These are phyloP conservation scores for Chenopodium suecicum DNA, from an alignment of 148 eudicot genomes.

Conservation along the genomic window DNA sequence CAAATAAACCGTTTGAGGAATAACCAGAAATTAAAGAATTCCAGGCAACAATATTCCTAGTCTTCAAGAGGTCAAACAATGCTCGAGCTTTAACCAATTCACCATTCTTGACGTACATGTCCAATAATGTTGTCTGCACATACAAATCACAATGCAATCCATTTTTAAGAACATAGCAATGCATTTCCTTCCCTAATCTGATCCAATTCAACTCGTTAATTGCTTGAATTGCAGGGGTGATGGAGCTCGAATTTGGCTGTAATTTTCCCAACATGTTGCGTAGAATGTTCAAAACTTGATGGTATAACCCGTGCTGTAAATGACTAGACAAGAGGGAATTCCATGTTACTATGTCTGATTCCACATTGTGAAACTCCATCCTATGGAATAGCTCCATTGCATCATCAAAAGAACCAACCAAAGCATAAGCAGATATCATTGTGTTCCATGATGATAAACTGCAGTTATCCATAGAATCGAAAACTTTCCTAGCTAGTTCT, in stretches of 20 bases:
- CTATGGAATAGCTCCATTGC: slow-evolving; percentile 41
- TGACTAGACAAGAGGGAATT: slow-evolving; percentile 61
- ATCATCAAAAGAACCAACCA: slow-evolving; percentile 45
- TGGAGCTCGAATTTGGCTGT: slow-evolving; percentile 51
- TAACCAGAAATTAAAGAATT: slow-evolving; percentile 57
- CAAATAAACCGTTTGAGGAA: slow-evolving; percentile 48
- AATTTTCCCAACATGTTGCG: slow-evolving; percentile 39
- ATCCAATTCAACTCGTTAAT: slow-evolving; percentile 41
- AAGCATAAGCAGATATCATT: slow-evolving; percentile 51
- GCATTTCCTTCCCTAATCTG: slow-evolving; percentile 47
- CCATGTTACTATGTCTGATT: slow-evolving; percentile 62
- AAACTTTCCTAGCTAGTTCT: slow-evolving; percentile 45
- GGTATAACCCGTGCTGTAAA: slow-evolving; percentile 41
- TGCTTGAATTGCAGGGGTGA: slow-evolving; percentile 54
- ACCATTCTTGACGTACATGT: slow-evolving; percentile 61
- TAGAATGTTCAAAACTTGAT: slow-evolving; percentile 42
- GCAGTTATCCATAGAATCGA: slow-evolving; percentile 43
- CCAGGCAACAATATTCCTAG: slow-evolving; percentile 49
- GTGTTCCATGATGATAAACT: slow-evolving; percentile 64
- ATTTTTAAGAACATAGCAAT: slow-evolving; percentile 51
- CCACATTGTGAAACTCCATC: slow-evolving; percentile 37
- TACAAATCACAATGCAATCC: slow-evolving; percentile 39
- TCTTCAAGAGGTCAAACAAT: slow-evolving; percentile 42
- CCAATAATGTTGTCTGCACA: slow-evolving; percentile 54
- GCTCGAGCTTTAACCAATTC: slow-evolving; percentile 40